Percentiles rank a stretch among this genome's conserved stretches.
Evolutionary conservation across 148 eudicot genomes (phyloP).

Genomic region (Nyssa sinensis): DNA sequence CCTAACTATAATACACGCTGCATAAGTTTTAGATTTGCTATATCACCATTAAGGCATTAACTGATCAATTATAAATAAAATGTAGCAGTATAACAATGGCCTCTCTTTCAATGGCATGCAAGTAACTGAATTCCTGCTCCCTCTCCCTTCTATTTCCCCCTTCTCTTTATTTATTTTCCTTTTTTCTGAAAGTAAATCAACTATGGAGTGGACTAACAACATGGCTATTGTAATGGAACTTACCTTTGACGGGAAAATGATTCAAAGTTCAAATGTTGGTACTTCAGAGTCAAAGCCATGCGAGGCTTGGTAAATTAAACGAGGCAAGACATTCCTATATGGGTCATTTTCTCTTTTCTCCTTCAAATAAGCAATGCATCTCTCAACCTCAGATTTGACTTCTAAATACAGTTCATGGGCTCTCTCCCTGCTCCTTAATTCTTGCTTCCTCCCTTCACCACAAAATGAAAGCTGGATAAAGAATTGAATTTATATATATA

Average conservation of each 20-base stretch:
- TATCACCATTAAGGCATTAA: background rate
- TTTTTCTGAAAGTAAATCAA: no score
- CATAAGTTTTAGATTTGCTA: background rate
- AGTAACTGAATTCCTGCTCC: no score
- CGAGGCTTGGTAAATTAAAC: constrained; percentile 47
- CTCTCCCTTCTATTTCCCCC: no score
- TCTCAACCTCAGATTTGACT: constrained; percentile 66
- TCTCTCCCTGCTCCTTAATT: constrained; percentile 44
- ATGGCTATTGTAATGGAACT: background rate
- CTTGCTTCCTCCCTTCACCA: constrained; percentile 50
- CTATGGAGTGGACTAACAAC: no score
- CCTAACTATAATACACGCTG: background rate
- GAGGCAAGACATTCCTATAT: constrained; percentile 51
- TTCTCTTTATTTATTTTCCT: no score
- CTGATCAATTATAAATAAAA: background rate
- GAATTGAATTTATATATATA: background rate
- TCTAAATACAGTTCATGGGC: constrained; percentile 53
- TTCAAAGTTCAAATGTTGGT: constrained; percentile 55
- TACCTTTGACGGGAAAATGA: background rate
- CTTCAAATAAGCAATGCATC: constrained; percentile 54
- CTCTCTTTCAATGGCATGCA: background rate
- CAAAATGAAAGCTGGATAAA: background rate
- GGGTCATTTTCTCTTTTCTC: constrained; percentile 73
- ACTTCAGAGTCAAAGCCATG: constrained; percentile 55
- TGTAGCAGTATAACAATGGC: background rate